Evolutionary conservation across 2,329 filamentous ascomycete species (phyloP), one percentile per base, ranked within the genome.

Genomic region (Aspergillus japonicus): DNA sequence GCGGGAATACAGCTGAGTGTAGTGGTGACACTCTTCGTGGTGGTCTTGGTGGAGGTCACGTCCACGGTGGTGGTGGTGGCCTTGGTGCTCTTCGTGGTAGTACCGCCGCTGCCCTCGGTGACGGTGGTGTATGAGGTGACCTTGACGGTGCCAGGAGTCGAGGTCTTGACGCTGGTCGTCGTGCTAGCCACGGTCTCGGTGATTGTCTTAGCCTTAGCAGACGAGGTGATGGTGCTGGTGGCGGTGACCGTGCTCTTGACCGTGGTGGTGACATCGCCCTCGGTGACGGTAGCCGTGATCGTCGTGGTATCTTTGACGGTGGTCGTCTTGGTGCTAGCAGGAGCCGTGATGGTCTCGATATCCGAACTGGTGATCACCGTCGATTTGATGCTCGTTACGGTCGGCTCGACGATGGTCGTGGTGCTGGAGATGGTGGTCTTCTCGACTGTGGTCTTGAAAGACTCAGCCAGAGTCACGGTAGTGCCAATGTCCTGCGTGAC

Each of bases 271-370:
- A 71, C 69, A 12, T 67, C 63, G 4, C 69, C 68, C 4, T 66
- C 52, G 1, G 69, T 73, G 19, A 58, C 57, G 5, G 66, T 60
- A 4, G 64, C 56, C 10, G 69, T 71, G 5, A 67, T 29, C 6
- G 70, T 70, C 29, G 63, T 64, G 6, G 50, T 58, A 12, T 51
- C 54, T 54, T 68, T 71, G 19, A 68, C 50, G 8, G 62, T 62
- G 2, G 64, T 61, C 19, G 68, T 68, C n/a, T 65, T 64, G 5
- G 69, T 50, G 50, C 70, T 64, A 1, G 67, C 61, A 24, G 59
- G 62, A 0, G 73, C 73, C 1, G 74, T 75, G 50, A 75, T 56
- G 2, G 74, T 77, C 1, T 64, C 66, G 5, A 72, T 73, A 26
- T 73, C 69, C 50, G 74, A 68, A 23, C 73, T 63, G 3, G 69